Evolutionary conservation across 2,329 filamentous ascomycete species (phyloP), one percentile per base, ranked within the genome.

Genomic region (Aspergillus sp.): DNA sequence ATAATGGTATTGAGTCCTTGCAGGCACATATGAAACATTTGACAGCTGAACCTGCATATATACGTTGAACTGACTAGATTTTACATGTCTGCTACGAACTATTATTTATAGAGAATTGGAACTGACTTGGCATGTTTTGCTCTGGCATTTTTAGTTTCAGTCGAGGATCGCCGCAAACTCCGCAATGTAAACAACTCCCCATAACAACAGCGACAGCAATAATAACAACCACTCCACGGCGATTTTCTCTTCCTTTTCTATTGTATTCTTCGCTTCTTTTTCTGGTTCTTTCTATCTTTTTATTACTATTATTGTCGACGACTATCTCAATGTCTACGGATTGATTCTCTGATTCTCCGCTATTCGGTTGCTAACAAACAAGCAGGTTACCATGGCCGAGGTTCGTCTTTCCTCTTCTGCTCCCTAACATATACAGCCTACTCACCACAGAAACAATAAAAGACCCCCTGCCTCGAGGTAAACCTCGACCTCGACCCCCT

Each of bases 401-500:
- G 25, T 47, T 46, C 32, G 25, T 27, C 37, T 17, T 30, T 6
- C 13, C n/a, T 20, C 23, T 10, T 13, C 35, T 25, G 23, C n/a
- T 38, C 27, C 25, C 10, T 22, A 22, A 30, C 4, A 30, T 30
- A 12, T 30, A 30, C 25, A 12, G 3, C 5, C 7, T 30, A 12
- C 25, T 19, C 12, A 17, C 7, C 4, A 39, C 37, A 19, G 37
- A 22, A 10, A 20, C 7, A 20, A 20, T 19, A 39, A 23, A 43
- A 56, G 53, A 52, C 53, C 48, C 48, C 53, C 39, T 49, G 48
- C 44, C 45, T 49, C 35, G 41, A 57, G 44, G 46, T 57, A 43
- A 42, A 49, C 13, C 43, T 54, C 43, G 50, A 57, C 33, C 38
- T 53, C 22, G 58, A 57, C 43, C 37, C 53, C 15, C 43, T 54